Base-by-base conservation (phyloP, 108 stramenopile species). In the Seminavis robusta region DNA sequence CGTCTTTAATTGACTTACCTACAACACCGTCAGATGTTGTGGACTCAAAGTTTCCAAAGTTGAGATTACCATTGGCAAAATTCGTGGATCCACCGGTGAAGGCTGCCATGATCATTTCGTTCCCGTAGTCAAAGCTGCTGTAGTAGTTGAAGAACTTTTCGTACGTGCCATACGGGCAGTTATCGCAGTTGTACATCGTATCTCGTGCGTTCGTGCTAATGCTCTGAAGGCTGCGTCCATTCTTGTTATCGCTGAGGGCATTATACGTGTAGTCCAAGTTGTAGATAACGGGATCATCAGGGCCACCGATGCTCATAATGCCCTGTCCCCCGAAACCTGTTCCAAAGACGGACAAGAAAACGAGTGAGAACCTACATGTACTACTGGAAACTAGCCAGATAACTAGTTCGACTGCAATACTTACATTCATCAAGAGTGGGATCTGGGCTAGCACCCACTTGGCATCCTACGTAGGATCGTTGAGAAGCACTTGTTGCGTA, bases 371-470 rank as follows among this genome's bases (percentile, higher is more conserved):
- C 3, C 5, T 16, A n/a, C 33, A n/a, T n/a, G n/a, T n/a, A n/a
- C n/a, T n/a, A n/a, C n/a, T n/a, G n/a, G n/a, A n/a, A 4, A 13
- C 46, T 58, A 25, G 26, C 42, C 13, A 59, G 45, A 0, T n/a
- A 7, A 19, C 61, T 24, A 0, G 27, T 45, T 4, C 71, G 63
- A 55, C 24, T 50, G 10, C 28, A 26, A 13, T 51, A 46, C 11
- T 65, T 49, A 56, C 72, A 80, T 34, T 69, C 67, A 13, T 54
- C 47, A 23, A 44, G 65, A 17, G 29, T 37, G 17, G 58, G 63
- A n/a, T 54, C 34, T 11, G 60, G 38, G 13, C 33, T 55, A 11
- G 73, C 86, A 37, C 90, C 90, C 16, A 91, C 90, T 33, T 73
- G 73, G 61, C 90, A 91, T 15, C 50, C 59, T 13, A 85, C 78